Evolutionary conservation across 2,329 filamentous ascomycete genomes (phyloP).

Genomic region (Phialophora tarda): DNA sequence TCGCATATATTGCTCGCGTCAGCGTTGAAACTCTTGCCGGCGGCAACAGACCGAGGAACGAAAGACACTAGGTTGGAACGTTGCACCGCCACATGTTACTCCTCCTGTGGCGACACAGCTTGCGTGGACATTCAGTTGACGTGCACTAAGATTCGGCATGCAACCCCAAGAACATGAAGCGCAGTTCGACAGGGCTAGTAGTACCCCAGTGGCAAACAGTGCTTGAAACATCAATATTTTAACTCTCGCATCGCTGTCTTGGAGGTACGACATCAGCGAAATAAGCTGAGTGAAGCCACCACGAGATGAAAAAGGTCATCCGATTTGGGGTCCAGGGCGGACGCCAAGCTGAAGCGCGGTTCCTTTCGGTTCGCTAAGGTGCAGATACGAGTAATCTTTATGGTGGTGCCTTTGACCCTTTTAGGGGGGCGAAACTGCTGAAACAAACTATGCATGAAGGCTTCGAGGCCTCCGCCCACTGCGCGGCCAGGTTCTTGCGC

Average conservation of each 20-base stretch:
- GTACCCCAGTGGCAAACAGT: neutral
- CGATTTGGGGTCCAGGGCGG: conserved; percentile 8
- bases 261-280: neutral
- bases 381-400: neutral
- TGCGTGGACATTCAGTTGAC: neutral
- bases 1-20: neutral
- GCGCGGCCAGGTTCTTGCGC: neutral
- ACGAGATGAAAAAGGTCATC: neutral
- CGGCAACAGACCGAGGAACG: neutral
- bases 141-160: neutral
- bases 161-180: neutral
- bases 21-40: neutral
- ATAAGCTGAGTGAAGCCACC: neutral
- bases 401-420: neutral
- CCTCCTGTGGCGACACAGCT: conserved; percentile 7
- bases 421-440: neutral
- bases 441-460: neutral
- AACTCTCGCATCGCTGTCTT: neutral
- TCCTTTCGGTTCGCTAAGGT: conserved; percentile 1
- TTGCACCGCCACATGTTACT: conserved; percentile 14
- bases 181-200: neutral
- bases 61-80: neutral
- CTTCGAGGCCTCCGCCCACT: neutral
- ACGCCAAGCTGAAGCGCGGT: neutral
- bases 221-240: neutral